Base-by-base conservation (phyloP, 2,329 filamentous ascomycete species). In the Colletotrichum caudatum region DNA sequence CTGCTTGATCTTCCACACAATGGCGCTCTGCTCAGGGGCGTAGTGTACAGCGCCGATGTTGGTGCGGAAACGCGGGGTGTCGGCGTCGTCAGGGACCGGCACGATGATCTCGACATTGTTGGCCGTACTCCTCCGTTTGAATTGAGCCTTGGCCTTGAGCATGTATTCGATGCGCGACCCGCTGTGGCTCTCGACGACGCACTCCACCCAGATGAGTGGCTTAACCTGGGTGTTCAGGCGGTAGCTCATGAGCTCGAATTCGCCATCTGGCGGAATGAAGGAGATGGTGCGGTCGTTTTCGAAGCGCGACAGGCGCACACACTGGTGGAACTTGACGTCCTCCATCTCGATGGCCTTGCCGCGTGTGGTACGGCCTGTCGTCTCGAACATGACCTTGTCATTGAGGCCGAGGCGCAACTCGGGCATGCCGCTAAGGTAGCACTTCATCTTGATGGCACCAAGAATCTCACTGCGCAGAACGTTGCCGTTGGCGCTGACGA, bases 1-100 rank as follows among this genome's bases (percentile, higher is more conserved):
- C 79, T 99, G 96, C 87, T 99, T 99, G 82, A 99, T 99, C 87
- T 99, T 99, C 96, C 96, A 99, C 62, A 99, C 93, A 76, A 99
- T 99, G 71, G 95, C 95, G 74, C 94, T 97, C 79, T 97, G 95
- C 82, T 99, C 96, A 0, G 96, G 96, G 5, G 95, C 95, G 80
- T 99, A 99, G 84, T 99, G 96, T 16, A 99, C 96, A 39, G 93
- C 94, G 66, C 96, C 96, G 73, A 99, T 97, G 80, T 98, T 99
- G 46, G 96, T 99, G 64, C 96, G 90, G 89, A 99, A 99, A 56
- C 96, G 91, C 14, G 96, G 96, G 1, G 93, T 94, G 82, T 99
- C 96, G 73, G 96, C 96, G 80, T 99, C 96, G 80, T 99, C 96
- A 29, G 96, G 96, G 3, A 99, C 96, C 1, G 96, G 96, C 54